phyloP scores from a whole-genome alignment of 2,329 filamentous ascomycete species.

The Rhynchosporium agropyri region DNA sequence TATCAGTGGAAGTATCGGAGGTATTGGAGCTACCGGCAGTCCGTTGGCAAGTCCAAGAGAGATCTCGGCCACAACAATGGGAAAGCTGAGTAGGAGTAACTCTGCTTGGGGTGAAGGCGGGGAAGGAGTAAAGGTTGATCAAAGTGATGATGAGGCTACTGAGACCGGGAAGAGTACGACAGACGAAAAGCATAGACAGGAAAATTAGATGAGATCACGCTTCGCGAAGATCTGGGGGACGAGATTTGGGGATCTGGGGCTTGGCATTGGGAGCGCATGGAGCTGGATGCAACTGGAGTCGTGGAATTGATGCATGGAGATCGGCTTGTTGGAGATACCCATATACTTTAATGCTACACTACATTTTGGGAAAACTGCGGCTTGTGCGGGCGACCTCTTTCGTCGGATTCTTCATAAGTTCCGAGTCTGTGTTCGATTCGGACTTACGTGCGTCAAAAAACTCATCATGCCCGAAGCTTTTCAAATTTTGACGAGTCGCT shows the following conservation, averaged over 20 bases:
- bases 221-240: conserved; percentile 13
- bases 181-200: conserved; percentile 22
- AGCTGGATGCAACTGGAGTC: conserved; percentile 17
- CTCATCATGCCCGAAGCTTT: background rate
- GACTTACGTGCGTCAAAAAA: background rate
- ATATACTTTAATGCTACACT: conserved; percentile 32
- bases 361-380: conserved; percentile 11
- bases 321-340: conserved; percentile 35
- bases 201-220: conserved; percentile 9
- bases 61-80: conserved; percentile 28
- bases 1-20: conserved; percentile 73
- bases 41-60: conserved; percentile 63
- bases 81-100: conserved; percentile 39
- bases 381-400: background rate
- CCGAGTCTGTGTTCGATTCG: background rate
- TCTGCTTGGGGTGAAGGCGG: conserved; percentile 36
- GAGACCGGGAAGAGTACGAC: conserved; percentile 22
- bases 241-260: conserved; percentile 13
- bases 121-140: conserved; percentile 33
- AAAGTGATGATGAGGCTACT: conserved; percentile 24
- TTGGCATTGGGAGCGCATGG: conserved; percentile 13
- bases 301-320: conserved; percentile 20
- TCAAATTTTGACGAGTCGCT: too few relatives aligned
- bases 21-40: conserved; percentile 54
- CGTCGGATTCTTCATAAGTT: background rate